Base-by-base conservation (phyloP, 2,329 filamentous ascomycete species). In the Alternaria sp. region DNA sequence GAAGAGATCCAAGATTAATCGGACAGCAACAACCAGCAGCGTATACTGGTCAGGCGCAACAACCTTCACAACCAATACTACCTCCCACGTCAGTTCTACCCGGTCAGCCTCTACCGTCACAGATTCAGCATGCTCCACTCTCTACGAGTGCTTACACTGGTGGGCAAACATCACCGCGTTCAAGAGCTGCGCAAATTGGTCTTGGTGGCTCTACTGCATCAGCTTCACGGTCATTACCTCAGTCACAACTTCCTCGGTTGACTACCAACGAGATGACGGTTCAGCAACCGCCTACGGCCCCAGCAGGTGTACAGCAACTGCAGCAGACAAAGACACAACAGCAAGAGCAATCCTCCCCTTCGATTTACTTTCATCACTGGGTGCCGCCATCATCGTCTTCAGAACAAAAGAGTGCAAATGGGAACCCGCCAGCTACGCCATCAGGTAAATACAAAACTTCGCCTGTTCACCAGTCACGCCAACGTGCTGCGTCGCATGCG, bases 331-430 rank as follows among this genome's bases (percentile, higher is more conserved):
- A 86, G 53, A 77, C 79, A 37, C 84, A 86, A 54, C 83, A 85
- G 58, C 86, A 88, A 68, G 79, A 86, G 42, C 82, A 88, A 63
- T 84, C 87, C 17, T 91, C 90, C 39, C 88, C 90, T 0, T 90
- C 89, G 23, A 90, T 96, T 46, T 95, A 92, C 77, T 97, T 97
- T 75, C 92, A 96, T 73, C 92, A 96, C 74, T 97, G 93, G 92
- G 90, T 94, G 59, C 93, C 93, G 44, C 93, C 93, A 13, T 63
- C 61, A 13, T 65, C 62, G 11, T 85, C 83, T 23, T 85, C 87
- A 62, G 85, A 83, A 63, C 83, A 81, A 53, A 75, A 78, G 54
- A 65, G 85, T 59, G 80, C 83, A 64, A 80, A 82, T 74, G 82
- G 85, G 56, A 86, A 87, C 70, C 88, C 90, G 74, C 89, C 90